Percentiles rank a stretch among this genome's conserved stretches.
Evolutionary conservation across 2,329 filamentous ascomycete species (phyloP).

Genomic region (Cladorrhinum sp.): DNA sequence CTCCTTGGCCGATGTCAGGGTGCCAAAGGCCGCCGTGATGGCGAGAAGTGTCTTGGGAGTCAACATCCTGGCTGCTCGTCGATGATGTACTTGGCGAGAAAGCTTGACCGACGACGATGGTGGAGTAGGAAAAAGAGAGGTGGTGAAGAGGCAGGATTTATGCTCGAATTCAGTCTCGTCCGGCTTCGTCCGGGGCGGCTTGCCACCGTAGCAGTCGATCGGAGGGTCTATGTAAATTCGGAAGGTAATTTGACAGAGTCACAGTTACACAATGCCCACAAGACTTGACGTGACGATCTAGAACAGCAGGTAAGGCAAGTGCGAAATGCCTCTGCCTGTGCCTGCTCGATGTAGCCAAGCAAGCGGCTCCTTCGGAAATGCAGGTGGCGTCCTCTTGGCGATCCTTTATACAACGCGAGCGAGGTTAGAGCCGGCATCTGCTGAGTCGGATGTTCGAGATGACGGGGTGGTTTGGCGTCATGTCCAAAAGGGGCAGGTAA

Average conservation of each 20-base stretch:
- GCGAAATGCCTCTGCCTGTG: background rate
- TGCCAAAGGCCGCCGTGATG: conserved; percentile 11
- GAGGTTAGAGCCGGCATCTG: background rate
- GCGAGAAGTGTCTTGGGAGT: conserved; percentile 7
- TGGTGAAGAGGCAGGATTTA: background rate
- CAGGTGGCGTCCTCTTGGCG: conserved; percentile 6
- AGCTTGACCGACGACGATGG: background rate
- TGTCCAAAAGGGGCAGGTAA: conserved; percentile 12
- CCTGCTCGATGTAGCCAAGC: conserved; percentile 7
- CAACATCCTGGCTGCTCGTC: conserved; percentile 4
- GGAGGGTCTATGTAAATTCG: background rate
- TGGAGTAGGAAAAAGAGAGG: background rate
- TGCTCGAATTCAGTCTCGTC: background rate
- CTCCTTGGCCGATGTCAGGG: conserved; percentile 17
- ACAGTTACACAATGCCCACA: background rate
- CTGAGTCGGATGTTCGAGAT: conserved; percentile 1
- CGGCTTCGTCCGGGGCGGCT: background rate
- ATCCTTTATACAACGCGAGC: conserved; percentile 3
- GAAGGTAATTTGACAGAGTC: background rate
- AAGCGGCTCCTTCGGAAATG: conserved; percentile 4
- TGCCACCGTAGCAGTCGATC: background rate
- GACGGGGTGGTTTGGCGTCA: conserved; percentile 2
- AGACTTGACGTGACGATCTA: background rate
- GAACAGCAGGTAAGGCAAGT: background rate
- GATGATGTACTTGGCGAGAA: background rate